Conservation (phyloP, 2,329 filamentous ascomycete genomes). For the Fusarium subglutinans region DNA sequence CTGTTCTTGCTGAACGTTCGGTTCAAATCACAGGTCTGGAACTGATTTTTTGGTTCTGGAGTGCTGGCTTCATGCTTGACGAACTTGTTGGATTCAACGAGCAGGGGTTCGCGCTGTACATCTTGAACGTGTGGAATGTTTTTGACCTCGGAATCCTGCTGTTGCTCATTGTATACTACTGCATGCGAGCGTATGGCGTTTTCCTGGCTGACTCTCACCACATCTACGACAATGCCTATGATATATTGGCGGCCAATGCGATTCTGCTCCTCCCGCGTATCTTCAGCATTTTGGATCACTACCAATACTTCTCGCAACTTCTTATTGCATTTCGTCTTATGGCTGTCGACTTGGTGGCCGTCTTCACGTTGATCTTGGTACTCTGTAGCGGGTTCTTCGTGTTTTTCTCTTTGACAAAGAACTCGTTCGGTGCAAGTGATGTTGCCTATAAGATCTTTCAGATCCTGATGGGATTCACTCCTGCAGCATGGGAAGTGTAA, state of each 20-base stretch:
- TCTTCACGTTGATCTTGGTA: conserved; percentile 85
- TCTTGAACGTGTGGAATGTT: conserved; percentile 98
- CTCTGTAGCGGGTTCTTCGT: conserved; percentile 95
- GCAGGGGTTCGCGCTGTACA: conserved; percentile 94
- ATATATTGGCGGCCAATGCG: conserved; percentile 91
- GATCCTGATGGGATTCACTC: conserved; percentile 94
- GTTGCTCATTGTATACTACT: conserved; percentile 88
- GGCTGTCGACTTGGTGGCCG: conserved; percentile 87
- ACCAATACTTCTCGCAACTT: conserved; percentile 94
- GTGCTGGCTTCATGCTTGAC: conserved; percentile 94
- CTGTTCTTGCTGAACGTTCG: conserved; percentile 80
- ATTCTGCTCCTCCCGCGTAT: conserved; percentile 89
- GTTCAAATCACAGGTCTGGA: conserved; percentile 85
- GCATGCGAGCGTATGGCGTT: conserved; percentile 87
- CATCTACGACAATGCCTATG: conserved; percentile 87
- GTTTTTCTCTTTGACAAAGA: conserved; percentile 85
- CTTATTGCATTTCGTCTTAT: conserved; percentile 94
- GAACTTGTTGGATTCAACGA: conserved; percentile 97
- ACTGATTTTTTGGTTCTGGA: conserved; percentile 97
- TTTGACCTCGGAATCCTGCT: conserved; percentile 92
- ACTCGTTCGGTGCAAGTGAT: conserved; percentile 73
- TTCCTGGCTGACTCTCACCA: conserved; percentile 79
- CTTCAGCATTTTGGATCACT: conserved; percentile 93
- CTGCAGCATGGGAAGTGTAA: conserved; percentile 90
- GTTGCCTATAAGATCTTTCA: conserved; percentile 94